Evolutionary conservation across 164 flowering plant species (phyloP).

Genomic region (Kingdonia uniflora): DNA sequence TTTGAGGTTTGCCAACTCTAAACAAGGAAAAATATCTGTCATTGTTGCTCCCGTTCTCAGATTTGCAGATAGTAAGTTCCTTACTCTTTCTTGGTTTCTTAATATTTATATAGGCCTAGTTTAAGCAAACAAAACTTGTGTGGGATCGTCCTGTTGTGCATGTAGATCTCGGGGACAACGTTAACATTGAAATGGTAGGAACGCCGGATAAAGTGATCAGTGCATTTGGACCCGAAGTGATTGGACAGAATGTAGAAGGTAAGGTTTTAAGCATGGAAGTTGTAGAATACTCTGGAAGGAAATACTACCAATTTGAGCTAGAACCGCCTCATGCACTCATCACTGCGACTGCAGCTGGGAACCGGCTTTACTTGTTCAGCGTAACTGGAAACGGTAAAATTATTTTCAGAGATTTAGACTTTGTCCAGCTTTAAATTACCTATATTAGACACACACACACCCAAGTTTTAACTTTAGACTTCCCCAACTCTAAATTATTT

Average conservation of each 20-base stretch:
- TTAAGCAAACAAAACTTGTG: background rate
- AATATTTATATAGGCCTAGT: background rate
- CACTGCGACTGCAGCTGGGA: constrained; percentile 98
- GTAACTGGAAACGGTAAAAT: constrained; percentile 64
- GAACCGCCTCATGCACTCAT: constrained; percentile 89
- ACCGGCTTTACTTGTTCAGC: constrained; percentile 74
- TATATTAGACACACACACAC: background rate
- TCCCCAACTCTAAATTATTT: too few relatives aligned
- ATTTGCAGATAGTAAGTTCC: constrained; percentile 62
- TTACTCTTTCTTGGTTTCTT: background rate
- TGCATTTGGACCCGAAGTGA: constrained; percentile 97
- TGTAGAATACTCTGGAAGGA: constrained; percentile 59
- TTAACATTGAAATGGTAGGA: constrained; percentile 64
- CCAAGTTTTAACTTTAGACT: background rate
- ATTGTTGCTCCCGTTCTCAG: constrained; percentile 91
- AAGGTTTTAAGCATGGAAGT: constrained; percentile 50
- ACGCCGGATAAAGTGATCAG: constrained; percentile 79
- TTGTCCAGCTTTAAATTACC: too few relatives aligned
- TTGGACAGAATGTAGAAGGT: constrained; percentile 93
- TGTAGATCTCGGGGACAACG: constrained; percentile 64
- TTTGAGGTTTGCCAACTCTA: constrained; percentile 69
- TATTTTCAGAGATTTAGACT: too few relatives aligned
- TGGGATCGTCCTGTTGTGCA: background rate
- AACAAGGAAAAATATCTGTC: constrained; percentile 72
- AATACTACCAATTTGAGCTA: constrained; percentile 76